Percentiles rank a stretch among this genome's conserved stretches.
Evolutionary conservation across 495 filamentous ascomycete species (phyloP).

Genomic region (Tuber microsphaerosporum): DNA sequence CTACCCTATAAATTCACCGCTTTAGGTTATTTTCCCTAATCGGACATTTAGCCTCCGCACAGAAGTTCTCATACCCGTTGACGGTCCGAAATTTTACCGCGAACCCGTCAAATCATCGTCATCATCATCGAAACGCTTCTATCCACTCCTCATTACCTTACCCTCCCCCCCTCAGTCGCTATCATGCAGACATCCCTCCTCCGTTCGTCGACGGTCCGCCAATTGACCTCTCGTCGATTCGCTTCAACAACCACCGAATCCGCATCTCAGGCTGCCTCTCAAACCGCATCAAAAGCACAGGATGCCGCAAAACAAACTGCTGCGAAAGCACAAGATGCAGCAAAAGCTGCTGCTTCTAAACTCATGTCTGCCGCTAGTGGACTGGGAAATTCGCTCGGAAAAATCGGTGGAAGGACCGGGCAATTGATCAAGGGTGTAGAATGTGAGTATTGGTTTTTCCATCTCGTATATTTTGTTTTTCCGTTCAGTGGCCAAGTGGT

Average conservation of each 20-base stretch:
- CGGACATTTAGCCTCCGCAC: not conserved
- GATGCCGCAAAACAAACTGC: conserved; percentile 52
- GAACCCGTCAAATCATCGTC: conserved; percentile 16
- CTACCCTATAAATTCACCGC: not conserved
- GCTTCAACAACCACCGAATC: conserved; percentile 57
- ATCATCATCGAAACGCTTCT: conserved; percentile 15
- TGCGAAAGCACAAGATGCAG: conserved; percentile 50
- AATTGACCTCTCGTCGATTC: conserved; percentile 32
- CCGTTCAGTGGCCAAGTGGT: conserved; percentile 4
- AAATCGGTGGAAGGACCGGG: conserved; percentile 78
- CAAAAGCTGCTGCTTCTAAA: conserved; percentile 51
- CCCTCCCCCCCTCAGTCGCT: conserved; percentile 3
- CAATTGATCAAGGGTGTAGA: conserved; percentile 72
- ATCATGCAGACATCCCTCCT: conserved; percentile 32
- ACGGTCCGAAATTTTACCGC: conserved; percentile 3
- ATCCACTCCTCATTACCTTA: conserved; percentile 13
- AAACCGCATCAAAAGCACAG: conserved; percentile 55
- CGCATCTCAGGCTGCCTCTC: conserved; percentile 38
- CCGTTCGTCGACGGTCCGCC: conserved; percentile 33
- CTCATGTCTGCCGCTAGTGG: conserved; percentile 68
- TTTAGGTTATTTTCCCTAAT: conserved; percentile 1
- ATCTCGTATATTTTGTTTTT: conserved; percentile 6
- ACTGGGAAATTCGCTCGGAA: conserved; percentile 56
- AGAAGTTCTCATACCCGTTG: not conserved
- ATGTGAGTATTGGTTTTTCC: conserved; percentile 56